These are phyloP conservation scores for Leccinum arenicola DNA, from an alignment of 768 basidiomycete species.

Conservation along the genomic window DNA sequence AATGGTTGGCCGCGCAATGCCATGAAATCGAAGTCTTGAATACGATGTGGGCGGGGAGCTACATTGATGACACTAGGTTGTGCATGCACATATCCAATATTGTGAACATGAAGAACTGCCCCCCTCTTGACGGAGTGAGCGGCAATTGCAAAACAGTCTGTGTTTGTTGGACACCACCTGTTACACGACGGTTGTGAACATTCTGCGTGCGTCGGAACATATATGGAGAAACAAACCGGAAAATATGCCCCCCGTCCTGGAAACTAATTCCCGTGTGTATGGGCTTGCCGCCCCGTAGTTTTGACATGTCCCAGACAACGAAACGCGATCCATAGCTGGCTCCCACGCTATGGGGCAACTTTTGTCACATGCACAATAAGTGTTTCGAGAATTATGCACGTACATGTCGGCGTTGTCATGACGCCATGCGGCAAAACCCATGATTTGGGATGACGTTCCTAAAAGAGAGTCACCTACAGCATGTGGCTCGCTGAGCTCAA, in stretches of 20 bases:
- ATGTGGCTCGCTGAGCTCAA: conserved; percentile 73
- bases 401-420: conserved; percentile 71
- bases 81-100: conserved; percentile 59
- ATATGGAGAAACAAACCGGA: conserved; percentile 46
- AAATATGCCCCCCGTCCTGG: conserved; percentile 62
- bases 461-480: conserved; percentile 53
- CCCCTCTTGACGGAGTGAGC: conserved; percentile 56
- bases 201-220: neutral
- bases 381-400: conserved; percentile 24
- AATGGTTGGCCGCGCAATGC: conserved; percentile 56
- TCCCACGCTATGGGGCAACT: conserved; percentile 52
- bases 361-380: neutral
- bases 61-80: conserved; percentile 60
- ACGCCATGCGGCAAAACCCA: conserved; percentile 69
- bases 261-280: conserved; percentile 58
- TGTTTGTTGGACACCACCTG: conserved; percentile 77
- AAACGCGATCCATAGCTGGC: conserved; percentile 71
- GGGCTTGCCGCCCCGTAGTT: conserved; percentile 73
- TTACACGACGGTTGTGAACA: conserved; percentile 1
- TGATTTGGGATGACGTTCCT: conserved; percentile 44
- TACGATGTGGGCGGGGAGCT: conserved; percentile 57
- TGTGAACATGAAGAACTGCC: conserved; percentile 69
- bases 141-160: conserved; percentile 78
- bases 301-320: conserved; percentile 73
- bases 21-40: conserved; percentile 79